Conservation (phyloP, 495 filamentous ascomycete genomes). For the Neurospora sp. region DNA sequence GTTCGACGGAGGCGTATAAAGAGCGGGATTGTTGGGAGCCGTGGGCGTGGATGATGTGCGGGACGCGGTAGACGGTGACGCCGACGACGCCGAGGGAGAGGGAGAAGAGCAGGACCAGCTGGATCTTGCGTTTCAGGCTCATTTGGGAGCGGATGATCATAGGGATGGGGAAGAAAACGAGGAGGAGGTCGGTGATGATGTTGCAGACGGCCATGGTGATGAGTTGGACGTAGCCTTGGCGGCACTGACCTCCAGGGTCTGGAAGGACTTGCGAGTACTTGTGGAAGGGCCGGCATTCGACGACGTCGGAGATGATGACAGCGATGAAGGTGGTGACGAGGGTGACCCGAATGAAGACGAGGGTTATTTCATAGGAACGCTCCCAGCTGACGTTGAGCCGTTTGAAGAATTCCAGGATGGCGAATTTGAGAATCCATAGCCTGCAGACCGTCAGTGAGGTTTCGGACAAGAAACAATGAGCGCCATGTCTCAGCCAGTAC, state of each 20-base stretch:
- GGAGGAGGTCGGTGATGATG: conserved; percentile 75
- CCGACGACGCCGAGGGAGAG: conserved; percentile 68
- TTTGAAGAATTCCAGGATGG: conserved; percentile 83
- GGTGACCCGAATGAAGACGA: conserved; percentile 62
- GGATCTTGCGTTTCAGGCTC: conserved; percentile 50
- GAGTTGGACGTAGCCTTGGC: conserved; percentile 74
- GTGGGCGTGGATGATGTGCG: conserved; percentile 50
- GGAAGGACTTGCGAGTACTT: conserved; percentile 90
- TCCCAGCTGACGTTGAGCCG: conserved; percentile 67
- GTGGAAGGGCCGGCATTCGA: conserved; percentile 74
- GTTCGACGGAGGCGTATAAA: conserved; percentile 66
- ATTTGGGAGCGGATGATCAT: conserved; percentile 69
- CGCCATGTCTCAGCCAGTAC: background rate
- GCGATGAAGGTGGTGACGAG: conserved; percentile 67
- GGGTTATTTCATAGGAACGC: conserved; percentile 52
- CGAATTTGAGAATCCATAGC: conserved; percentile 86
- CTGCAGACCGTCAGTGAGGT: conserved; percentile 29
- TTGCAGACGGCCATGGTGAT: conserved; percentile 81
- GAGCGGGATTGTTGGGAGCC: conserved; percentile 67
- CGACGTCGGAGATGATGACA: conserved; percentile 68
- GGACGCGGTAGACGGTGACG: conserved; percentile 68
- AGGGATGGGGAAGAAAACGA: conserved; percentile 80
- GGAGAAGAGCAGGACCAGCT: conserved; percentile 66
- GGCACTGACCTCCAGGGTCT: conserved; percentile 76
- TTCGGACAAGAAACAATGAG: background rate